Base-by-base conservation (phyloP, 495 filamentous ascomycete species). In the Penicillium parvum region DNA sequence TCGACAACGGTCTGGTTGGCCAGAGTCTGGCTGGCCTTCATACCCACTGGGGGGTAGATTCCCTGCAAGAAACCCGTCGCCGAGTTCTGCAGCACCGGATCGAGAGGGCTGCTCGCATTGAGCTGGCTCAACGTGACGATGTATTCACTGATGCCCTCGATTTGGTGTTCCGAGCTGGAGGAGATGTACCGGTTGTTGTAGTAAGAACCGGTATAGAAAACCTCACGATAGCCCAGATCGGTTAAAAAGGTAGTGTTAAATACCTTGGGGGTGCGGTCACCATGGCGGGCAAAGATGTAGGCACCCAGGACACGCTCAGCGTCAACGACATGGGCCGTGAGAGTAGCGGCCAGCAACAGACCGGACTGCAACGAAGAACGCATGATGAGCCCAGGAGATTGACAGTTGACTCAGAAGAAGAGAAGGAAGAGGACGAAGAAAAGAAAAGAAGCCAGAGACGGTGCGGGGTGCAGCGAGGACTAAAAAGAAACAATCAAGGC, bases 201-300 rank as follows among this genome's bases (percentile, higher is more conserved):
- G 66, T 76, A 84, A 12, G 76, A 66, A 12, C 81, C 82, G 7
- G 78, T 64, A 33, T 68, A 64, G 47, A 75, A 81, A 50, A 86
- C 66, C 60, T 90, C 73, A 8, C 49, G 54, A 55, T 81, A 83
- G 12, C 81, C 81, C 32, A 84, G 64, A 32, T 74, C 65, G 16
- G 81, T 84, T 47, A 85, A 61, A 44, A 71, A 60, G 20, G 77
- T 66, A 18, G 69, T 74, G 10, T 75, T 68, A 11, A 68, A 60
- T 2, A 69, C 55, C 51, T 83, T 83, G 1, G 79, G 47, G 0
- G 78, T 80, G 15, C 81, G 74, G 52, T 84, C 81, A 22, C 81
- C 81, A 66, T 84, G 81, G 14, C 81, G 78, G 14, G 77, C 69
- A 61, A 80, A 83, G 55, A 84, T 73, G 55, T 79, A 82, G 8